Percentiles rank a stretch among this genome's conserved stretches.
These are phyloP conservation scores for Talaromyces rugulosus DNA, from an alignment of 2,329 filamentous ascomycete species.

Conservation along the genomic window DNA sequence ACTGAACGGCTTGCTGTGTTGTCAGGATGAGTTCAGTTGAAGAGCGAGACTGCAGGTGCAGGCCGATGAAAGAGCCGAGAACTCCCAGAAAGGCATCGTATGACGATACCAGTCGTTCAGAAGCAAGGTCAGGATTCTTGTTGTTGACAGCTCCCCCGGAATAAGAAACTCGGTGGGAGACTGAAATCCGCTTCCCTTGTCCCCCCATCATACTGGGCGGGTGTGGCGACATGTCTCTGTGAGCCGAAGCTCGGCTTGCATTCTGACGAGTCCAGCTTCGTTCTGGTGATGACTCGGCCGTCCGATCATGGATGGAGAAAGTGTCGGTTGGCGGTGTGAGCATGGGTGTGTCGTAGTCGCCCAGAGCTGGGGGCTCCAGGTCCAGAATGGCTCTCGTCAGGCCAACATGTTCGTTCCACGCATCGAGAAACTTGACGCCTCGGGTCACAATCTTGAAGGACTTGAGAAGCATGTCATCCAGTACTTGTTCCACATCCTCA, in stretches of 20 bases:
- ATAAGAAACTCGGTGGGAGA: constrained; percentile 72
- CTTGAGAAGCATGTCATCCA: constrained; percentile 90
- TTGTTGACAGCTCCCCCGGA: constrained; percentile 61
- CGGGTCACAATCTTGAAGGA: constrained; percentile 93
- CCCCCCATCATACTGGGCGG: constrained; percentile 29
- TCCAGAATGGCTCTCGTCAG: constrained; percentile 39
- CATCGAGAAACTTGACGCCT: constrained; percentile 82
- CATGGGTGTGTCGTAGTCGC: constrained; percentile 28
- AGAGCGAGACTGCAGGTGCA: constrained; percentile 89
- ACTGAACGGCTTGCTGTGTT: constrained; percentile 76
- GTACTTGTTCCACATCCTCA: constrained; percentile 49
- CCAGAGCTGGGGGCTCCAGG: constrained; percentile 25
- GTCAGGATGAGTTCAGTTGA: constrained; percentile 76
- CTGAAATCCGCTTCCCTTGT: constrained; percentile 46
- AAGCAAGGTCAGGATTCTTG: constrained; percentile 70
- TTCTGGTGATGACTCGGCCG: constrained; percentile 21
- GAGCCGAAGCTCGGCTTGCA: constrained; percentile 24
- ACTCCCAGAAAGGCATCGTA: constrained; percentile 89
- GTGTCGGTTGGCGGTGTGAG: constrained; percentile 37
- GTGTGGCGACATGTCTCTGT: constrained; percentile 19
- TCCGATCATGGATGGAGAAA: constrained; percentile 23
- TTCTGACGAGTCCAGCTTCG: constrained; percentile 28
- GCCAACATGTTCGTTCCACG: constrained; percentile 62
- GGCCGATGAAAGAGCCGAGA: constrained; percentile 87
- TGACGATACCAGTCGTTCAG: constrained; percentile 70